Percentiles rank a stretch among this genome's conserved stretches.
These are phyloP conservation scores for Takakia lepidozioides DNA, from an alignment of 225 moss, liverwort and hornwort genomes.

Conservation along the genomic window DNA sequence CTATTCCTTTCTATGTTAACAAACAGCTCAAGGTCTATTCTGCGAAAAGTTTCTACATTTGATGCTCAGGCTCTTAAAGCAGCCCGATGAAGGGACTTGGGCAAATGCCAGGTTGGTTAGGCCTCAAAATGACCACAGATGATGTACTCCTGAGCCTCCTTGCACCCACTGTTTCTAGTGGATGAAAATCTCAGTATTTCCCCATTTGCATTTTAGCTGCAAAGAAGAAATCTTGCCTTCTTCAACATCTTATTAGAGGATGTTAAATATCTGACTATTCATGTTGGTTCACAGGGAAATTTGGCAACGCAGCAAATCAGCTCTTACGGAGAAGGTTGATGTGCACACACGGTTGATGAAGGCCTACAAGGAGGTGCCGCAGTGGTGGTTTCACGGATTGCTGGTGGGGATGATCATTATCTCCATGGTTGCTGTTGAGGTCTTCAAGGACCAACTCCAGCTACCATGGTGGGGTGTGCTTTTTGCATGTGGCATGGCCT, in stretches of 20 bases:
- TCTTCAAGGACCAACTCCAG: conserved; percentile 65
- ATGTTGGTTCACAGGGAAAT: conserved; percentile 31
- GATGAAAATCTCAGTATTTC: too few species aligned
- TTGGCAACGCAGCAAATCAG: conserved; percentile 45
- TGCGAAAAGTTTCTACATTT: too few species aligned
- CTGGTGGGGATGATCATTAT: conserved; percentile 24
- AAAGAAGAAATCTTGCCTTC: not conserved
- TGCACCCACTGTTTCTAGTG: not conserved
- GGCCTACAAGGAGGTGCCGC: conserved; percentile 50
- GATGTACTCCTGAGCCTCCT: too few species aligned
- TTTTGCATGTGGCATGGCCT: conserved; percentile 44
- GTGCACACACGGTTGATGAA: conserved; percentile 72
- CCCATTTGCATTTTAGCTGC: too few species aligned
- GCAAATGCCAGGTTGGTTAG: too few species aligned
- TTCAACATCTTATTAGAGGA: too few species aligned
- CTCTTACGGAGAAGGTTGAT: conserved; percentile 44
- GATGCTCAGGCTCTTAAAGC: too few species aligned
- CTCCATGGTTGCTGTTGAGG: conserved; percentile 34
- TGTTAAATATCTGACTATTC: too few species aligned
- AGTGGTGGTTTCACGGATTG: conserved; percentile 47
- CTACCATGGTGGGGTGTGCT: conserved; percentile 91
- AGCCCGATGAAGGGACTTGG: too few species aligned
- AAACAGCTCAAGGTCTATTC: too few species aligned
- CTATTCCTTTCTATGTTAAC: not conserved
- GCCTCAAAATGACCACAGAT: too few species aligned